Conservation (phyloP, 352 stramenopile genomes). For the Phytophthora sojae region DNA sequence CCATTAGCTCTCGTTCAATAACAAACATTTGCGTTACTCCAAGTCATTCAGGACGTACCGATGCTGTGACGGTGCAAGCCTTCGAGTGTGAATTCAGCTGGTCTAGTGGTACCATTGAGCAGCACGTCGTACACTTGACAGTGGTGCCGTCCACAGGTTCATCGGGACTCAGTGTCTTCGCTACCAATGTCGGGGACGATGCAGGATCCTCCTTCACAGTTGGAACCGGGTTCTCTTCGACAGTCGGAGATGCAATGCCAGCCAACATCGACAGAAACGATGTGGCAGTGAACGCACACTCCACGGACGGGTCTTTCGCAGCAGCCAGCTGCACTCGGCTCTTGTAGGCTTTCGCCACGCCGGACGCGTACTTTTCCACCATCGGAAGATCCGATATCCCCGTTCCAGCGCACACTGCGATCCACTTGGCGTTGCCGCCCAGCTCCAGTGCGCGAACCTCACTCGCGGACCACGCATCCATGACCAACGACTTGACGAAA, state of each 20-base stretch:
- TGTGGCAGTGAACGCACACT: constrained; percentile 53
- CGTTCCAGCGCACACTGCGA: constrained; percentile 68
- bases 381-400: constrained; percentile 51
- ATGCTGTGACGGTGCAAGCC: constrained; percentile 53
- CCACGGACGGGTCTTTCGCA: constrained; percentile 25
- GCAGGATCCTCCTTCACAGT: constrained; percentile 20
- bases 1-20: not conserved
- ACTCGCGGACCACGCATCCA: constrained; percentile 73
- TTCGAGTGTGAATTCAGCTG: constrained; percentile 72
- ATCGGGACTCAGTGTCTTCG: constrained; percentile 1
- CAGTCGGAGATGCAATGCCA: constrained; percentile 18
- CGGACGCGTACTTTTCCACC: constrained; percentile 72
- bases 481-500: constrained; percentile 86
- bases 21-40: not conserved
- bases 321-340: constrained; percentile 41
- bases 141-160: constrained; percentile 16
- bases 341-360: constrained; percentile 70
- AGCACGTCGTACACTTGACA: constrained; percentile 83
- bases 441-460: constrained; percentile 70
- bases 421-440: constrained; percentile 86
- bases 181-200: constrained; percentile 12
- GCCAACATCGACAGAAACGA: constrained; percentile 58
- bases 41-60: constrained; percentile 32
- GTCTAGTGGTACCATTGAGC: constrained; percentile 49
- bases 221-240: constrained; percentile 6